phyloP scores from a whole-genome alignment of 352 stramenopile species.

The Pythium dissotocum region DNA sequence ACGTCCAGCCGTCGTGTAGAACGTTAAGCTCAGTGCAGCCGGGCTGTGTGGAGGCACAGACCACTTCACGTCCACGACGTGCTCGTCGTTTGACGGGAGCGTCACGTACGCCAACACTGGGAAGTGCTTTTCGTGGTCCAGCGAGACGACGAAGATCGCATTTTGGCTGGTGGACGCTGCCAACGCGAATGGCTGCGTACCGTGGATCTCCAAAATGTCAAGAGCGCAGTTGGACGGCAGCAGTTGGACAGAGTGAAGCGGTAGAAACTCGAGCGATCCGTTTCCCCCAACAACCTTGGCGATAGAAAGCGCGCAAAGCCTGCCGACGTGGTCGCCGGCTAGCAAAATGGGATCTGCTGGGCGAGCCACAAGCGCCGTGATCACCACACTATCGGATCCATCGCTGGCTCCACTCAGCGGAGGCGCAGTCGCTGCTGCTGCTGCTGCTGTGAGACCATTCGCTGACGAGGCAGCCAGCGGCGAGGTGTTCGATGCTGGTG shows the following conservation, averaged over 20 bases:
- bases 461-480: not conserved
- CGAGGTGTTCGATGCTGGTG: not conserved
- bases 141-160: conserved; percentile 55
- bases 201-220: conserved; percentile 62
- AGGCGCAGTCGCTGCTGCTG: not conserved
- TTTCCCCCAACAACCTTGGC: conserved; percentile 49
- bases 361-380: conserved; percentile 49
- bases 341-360: conserved; percentile 59
- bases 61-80: conserved; percentile 63
- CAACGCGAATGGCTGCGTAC: conserved; percentile 52
- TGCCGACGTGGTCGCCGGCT: conserved; percentile 57
- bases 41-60: conserved; percentile 37
- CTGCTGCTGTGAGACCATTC: not conserved
- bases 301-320: conserved; percentile 55
- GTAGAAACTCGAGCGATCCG: conserved; percentile 55
- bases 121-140: conserved; percentile 77
- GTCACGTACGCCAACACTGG: conserved; percentile 53
- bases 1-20: conserved; percentile 46
- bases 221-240: conserved; percentile 30
- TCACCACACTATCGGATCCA: conserved; percentile 30
- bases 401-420: not conserved
- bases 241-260: conserved; percentile 62
- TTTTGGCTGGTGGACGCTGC: conserved; percentile 50
- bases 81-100: conserved; percentile 35
- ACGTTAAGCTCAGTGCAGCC: conserved; percentile 55